phyloP scores from a whole-genome alignment of 2,329 filamentous ascomycete species.

The Torrubiella hemipterigena region DNA sequence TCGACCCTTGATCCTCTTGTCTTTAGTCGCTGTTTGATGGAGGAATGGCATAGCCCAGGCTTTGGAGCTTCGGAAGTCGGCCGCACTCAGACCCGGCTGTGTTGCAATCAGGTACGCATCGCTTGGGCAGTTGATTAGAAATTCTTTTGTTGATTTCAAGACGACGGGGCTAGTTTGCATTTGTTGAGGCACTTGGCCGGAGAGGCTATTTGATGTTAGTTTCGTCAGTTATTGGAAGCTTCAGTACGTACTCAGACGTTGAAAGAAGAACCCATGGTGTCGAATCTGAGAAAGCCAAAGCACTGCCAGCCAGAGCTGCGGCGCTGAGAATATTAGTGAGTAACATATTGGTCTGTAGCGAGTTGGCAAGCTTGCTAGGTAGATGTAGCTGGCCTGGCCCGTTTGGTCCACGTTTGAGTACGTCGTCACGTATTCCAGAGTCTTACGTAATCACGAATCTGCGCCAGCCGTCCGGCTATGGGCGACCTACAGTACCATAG shows the following conservation, averaged over 20 bases:
- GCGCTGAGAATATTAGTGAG: constrained; percentile 35
- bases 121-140: constrained; percentile 59
- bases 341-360: too few species aligned
- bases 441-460: too few species aligned
- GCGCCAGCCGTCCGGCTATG: not conserved
- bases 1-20: constrained; percentile 21
- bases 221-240: constrained; percentile 2
- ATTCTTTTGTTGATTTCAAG: constrained; percentile 27
- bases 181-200: constrained; percentile 22
- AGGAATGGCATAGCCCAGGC: constrained; percentile 42
- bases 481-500: too few species aligned
- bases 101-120: constrained; percentile 66
- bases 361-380: too few species aligned
- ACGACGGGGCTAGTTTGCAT: constrained; percentile 37
- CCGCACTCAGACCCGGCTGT: constrained; percentile 61
- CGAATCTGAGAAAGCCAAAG: constrained; percentile 69
- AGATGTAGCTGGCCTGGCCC: too few species aligned
- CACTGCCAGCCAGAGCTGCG: constrained; percentile 43
- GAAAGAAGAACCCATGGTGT: constrained; percentile 87
- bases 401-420: too few species aligned
- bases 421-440: too few species aligned
- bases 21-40: constrained; percentile 24
- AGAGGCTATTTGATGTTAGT: constrained; percentile 13
- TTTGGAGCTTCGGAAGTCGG: constrained; percentile 47
- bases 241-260: constrained; percentile 56